These are phyloP conservation scores for Umbellularia californica DNA, from an alignment of 164 flowering plant genomes.

Conservation along the genomic window DNA sequence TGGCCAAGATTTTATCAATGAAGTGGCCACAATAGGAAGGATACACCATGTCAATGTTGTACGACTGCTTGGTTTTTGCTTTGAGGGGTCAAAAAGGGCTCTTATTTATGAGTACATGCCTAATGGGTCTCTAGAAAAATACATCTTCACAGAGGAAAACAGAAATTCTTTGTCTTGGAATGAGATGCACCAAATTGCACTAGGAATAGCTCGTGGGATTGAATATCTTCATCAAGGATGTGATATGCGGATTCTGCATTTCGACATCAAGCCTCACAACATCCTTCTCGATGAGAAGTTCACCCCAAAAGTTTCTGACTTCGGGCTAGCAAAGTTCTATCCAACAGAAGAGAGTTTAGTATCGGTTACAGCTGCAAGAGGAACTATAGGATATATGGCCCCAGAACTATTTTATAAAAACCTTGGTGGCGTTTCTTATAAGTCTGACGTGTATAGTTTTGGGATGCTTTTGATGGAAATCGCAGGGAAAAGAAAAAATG, in stretches of 20 bases:
- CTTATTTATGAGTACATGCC: constrained; percentile 19
- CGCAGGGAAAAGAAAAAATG: background rate
- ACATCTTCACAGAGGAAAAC: background rate
- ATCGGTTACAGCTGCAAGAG: constrained; percentile 4
- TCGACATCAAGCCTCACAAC: constrained; percentile 16
- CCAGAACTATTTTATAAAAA: constrained; percentile 7
- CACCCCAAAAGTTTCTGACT: constrained; percentile 8
- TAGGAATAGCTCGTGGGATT: constrained; percentile 4
- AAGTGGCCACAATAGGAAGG: constrained; percentile 16
- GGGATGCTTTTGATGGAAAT: constrained; percentile 13
- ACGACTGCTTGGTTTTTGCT: constrained; percentile 11
- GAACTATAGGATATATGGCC: constrained; percentile 12
- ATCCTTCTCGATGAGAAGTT: constrained; percentile 6
- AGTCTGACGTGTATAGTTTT: constrained; percentile 8
- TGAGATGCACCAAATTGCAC: background rate
- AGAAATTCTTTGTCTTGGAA: background rate
- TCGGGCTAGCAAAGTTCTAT: constrained; percentile 7
- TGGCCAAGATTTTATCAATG: constrained; percentile 15
- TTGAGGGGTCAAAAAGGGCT: constrained; percentile 10
- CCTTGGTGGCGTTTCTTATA: constrained; percentile 4
- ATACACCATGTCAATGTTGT: constrained; percentile 14
- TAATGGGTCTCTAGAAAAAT: constrained; percentile 12
- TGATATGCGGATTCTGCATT: constrained; percentile 6
- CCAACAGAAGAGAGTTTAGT: background rate
- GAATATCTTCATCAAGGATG: constrained; percentile 12